Evolutionary conservation across 2,329 filamentous ascomycete species (phyloP).

Genomic region (Beauveria scarabaeidicola): DNA sequence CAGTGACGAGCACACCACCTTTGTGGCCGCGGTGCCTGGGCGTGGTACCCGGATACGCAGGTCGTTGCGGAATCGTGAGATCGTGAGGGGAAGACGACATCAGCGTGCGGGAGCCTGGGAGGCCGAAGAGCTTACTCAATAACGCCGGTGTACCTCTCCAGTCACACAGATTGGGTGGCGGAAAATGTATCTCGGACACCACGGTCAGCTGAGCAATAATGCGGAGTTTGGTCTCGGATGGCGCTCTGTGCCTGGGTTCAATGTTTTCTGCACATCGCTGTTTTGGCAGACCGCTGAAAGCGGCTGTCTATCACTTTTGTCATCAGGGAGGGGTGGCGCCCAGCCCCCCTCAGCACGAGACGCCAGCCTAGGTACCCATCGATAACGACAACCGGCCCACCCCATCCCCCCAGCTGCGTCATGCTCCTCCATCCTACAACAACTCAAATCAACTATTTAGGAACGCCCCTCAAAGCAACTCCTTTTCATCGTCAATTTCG

Average conservation of each 20-base stretch:
- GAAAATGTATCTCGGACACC: not conserved
- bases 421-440: constrained; percentile 10
- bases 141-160: not conserved
- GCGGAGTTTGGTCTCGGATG: not conserved
- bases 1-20: constrained; percentile 1
- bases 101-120: not conserved
- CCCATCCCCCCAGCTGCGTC: constrained; percentile 9
- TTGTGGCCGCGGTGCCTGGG: not conserved
- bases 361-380: constrained; percentile 9
- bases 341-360: constrained; percentile 1
- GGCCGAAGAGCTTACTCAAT: not conserved
- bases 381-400: constrained; percentile 9
- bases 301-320: not conserved
- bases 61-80: not conserved
- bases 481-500: constrained; percentile 3
- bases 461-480: not conserved
- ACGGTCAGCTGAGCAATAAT: not conserved
- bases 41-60: constrained; percentile 6
- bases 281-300: not conserved
- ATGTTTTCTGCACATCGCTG: not conserved
- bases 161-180: not conserved
- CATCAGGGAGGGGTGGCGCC: too few species aligned
- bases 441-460: constrained; percentile 5
- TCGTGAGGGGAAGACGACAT: not conserved
- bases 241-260: not conserved